These are phyloP conservation scores for Podaxis mareebaensis DNA, from an alignment of 768 basidiomycete genomes.

Conservation along the genomic window DNA sequence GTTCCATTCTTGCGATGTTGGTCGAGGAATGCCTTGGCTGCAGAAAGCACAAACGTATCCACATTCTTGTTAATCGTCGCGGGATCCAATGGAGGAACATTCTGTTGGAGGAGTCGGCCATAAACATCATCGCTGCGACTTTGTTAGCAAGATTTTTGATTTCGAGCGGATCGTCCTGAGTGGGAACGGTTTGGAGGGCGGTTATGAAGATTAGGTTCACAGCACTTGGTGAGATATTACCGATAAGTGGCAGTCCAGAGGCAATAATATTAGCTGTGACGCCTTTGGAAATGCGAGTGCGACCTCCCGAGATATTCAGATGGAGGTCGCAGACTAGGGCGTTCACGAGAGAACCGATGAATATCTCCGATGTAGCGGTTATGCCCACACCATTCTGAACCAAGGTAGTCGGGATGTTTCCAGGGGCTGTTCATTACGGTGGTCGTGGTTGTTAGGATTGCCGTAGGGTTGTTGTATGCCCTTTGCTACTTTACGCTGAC, in stretches of 20 bases:
- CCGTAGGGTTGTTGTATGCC: not conserved
- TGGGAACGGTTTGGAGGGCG: not conserved
- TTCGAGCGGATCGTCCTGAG: not conserved
- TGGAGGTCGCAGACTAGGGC: not conserved
- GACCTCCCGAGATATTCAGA: not conserved
- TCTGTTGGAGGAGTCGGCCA: constrained; percentile 2
- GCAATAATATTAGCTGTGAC: not conserved
- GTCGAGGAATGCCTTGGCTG: constrained; percentile 16
- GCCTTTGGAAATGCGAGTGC: not conserved
- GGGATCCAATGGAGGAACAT: constrained; percentile 3
- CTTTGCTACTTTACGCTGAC: not conserved
- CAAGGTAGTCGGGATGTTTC: no score
- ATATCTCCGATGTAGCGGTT: not conserved
- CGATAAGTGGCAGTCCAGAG: constrained; percentile 1
- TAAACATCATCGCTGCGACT: constrained; percentile 11
- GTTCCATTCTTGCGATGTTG: constrained; percentile 12
- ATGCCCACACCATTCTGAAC: not conserved
- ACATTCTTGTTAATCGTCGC: constrained; percentile 11
- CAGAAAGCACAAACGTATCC: constrained; percentile 14
- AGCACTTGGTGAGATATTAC: constrained; percentile 12
- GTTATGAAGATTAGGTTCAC: constrained; percentile 11
- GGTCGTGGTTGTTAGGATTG: not conserved
- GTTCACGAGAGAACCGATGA: not conserved
- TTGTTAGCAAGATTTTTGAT: constrained; percentile 1
- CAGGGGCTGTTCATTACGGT: not conserved